phyloP scores from a whole-genome alignment of 805 yeast genomes.

The Cyberlindnera bimundalis region DNA sequence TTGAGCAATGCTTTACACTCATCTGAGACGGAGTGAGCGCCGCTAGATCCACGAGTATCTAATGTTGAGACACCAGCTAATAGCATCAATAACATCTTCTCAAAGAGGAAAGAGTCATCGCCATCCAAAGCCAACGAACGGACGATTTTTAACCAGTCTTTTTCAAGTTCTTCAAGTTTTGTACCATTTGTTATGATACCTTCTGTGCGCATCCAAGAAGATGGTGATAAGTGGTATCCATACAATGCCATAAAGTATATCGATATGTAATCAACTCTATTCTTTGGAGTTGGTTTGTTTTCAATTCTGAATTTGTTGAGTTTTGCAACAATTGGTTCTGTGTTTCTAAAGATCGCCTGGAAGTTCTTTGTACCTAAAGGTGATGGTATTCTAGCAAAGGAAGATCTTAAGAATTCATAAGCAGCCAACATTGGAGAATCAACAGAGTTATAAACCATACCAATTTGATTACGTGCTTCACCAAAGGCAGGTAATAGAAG shows the following conservation, averaged over 20 bases:
- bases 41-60: slow-evolving; percentile 5
- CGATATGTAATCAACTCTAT: slow-evolving; percentile 18
- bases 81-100: slow-evolving; percentile 35
- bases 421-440: slow-evolving; percentile 27
- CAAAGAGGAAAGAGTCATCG: slow-evolving; percentile 17
- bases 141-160: slow-evolving; percentile 30
- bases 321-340: slow-evolving; percentile 28
- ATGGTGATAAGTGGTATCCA: slow-evolving; percentile 43
- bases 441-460: slow-evolving; percentile 46
- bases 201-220: slow-evolving; percentile 32
- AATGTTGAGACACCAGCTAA: slow-evolving; percentile 36
- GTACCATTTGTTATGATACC: slow-evolving; percentile 31
- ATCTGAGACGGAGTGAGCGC: slow-evolving; percentile 3
- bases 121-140: slow-evolving; percentile 17
- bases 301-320: slow-evolving; percentile 26
- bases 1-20: slow-evolving; percentile 29
- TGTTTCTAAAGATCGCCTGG: slow-evolving; percentile 29
- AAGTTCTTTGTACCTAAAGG: slow-evolving; percentile 38
- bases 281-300: slow-evolving; percentile 7
- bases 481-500: slow-evolving; percentile 63
- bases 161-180: slow-evolving; percentile 29
- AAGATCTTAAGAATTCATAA: slow-evolving; percentile 45
- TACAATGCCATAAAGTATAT: slow-evolving; percentile 34
- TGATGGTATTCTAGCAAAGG: slow-evolving; percentile 39
- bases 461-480: slow-evolving; percentile 61